phyloP scores from a whole-genome alignment of 441 rosid species.

The Brassica balearica region DNA sequence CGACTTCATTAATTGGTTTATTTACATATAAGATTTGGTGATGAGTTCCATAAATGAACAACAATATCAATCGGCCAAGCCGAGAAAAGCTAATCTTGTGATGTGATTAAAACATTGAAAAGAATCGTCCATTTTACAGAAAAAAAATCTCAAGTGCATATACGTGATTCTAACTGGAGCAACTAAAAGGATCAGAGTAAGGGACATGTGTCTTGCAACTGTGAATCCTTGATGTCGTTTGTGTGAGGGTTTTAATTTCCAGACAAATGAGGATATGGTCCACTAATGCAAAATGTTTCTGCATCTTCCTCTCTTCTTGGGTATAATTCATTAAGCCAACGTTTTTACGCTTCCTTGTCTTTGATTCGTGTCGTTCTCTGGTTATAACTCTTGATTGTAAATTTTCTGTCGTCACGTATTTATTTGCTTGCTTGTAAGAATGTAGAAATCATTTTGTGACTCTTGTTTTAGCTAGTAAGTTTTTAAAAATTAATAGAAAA shows the following conservation, averaged over 20 bases:
- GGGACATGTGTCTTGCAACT: neutral
- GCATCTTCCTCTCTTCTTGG: constrained; percentile 5
- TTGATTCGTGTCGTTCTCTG: neutral
- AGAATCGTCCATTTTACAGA: neutral
- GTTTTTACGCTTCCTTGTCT: neutral
- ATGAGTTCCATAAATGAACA: too few relatives aligned
- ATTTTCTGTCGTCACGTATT: neutral
- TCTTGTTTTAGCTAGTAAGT: neutral
- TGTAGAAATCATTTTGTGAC: neutral
- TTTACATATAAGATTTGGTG: too few relatives aligned
- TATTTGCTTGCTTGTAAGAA: neutral
- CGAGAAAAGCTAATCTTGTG: neutral
- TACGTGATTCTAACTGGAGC: neutral
- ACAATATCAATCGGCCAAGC: neutral
- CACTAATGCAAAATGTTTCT: constrained; percentile 3
- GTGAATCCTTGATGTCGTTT: neutral
- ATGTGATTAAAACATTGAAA: neutral
- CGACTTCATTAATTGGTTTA: neutral
- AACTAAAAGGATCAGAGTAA: neutral
- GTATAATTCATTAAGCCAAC: neutral
- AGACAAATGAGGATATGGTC: neutral
- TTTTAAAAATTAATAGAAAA: neutral
- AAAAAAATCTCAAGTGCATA: neutral
- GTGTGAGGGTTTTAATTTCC: constrained; percentile 5
- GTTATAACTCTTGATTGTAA: neutral